These are phyloP conservation scores for Raffaelea arxii DNA, from an alignment of 2,329 filamentous ascomycete species.

Conservation along the genomic window DNA sequence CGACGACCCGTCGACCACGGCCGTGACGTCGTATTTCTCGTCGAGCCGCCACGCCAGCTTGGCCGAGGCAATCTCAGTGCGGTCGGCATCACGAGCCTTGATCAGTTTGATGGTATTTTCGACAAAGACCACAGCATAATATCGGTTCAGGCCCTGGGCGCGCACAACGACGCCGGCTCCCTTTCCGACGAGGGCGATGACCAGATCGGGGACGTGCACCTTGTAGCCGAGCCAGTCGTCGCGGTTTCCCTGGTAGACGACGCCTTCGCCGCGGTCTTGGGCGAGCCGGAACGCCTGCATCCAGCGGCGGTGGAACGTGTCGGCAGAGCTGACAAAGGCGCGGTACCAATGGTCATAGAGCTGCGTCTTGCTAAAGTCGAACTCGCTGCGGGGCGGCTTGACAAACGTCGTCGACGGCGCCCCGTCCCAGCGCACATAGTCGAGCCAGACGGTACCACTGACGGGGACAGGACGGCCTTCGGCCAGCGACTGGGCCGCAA, in stretches of 20 bases:
- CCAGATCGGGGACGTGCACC: constrained; percentile 13
- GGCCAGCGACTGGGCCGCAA: background rate
- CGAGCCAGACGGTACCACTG: constrained; percentile 12
- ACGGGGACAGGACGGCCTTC: background rate
- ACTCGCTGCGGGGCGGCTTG: background rate
- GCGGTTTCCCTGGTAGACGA: constrained; percentile 21
- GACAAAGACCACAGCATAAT: constrained; percentile 18
- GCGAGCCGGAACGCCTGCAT: constrained; percentile 15
- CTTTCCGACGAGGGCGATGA: constrained; percentile 15
- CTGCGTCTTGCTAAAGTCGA: background rate
- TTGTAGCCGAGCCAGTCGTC: constrained; percentile 23
- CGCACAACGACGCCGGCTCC: constrained; percentile 18
- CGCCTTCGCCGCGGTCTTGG: constrained; percentile 20
- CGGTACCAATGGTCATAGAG: constrained; percentile 16
- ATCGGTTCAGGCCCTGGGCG: constrained; percentile 21
- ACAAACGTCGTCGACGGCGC: constrained; percentile 6
- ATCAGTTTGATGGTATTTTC: constrained; percentile 10
- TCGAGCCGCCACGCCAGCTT: constrained; percentile 15
- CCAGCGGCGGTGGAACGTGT: constrained; percentile 13
- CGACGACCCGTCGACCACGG: constrained; percentile 6
- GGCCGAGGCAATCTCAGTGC: constrained; percentile 9
- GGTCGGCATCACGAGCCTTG: constrained; percentile 15
- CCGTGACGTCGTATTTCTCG: constrained; percentile 9
- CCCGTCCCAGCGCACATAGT: constrained; percentile 15
- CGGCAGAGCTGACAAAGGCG: constrained; percentile 19